These are phyloP conservation scores for Rhodosporidiobolus sp. DNA, from an alignment of 768 basidiomycete genomes.

Conservation along the genomic window DNA sequence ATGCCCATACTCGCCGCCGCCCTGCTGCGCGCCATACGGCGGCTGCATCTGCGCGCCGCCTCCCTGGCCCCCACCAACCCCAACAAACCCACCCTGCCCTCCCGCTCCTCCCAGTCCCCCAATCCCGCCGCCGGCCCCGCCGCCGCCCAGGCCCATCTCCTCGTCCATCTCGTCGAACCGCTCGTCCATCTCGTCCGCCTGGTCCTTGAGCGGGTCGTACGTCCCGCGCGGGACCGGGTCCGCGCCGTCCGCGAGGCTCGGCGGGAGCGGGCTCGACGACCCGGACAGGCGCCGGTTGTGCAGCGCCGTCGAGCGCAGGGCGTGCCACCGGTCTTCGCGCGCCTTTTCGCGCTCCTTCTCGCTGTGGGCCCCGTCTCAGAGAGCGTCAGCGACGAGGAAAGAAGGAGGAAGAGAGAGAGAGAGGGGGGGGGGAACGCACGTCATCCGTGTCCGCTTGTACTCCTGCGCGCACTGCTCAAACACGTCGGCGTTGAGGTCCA, in stretches of 20 bases:
- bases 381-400: neutral
- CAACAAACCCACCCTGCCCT: neutral
- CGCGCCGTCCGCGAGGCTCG: constrained; percentile 2
- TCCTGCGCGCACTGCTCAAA: constrained; percentile 92
- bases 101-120: neutral
- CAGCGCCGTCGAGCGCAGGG: constrained; percentile 56
- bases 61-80: neutral
- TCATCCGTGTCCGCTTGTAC: constrained; percentile 80
- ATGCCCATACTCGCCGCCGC: neutral
- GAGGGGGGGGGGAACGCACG: constrained; percentile 57
- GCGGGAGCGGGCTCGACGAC: constrained; percentile 5
- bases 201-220: constrained; percentile 34
- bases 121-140: neutral
- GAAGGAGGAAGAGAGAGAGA: neutral
- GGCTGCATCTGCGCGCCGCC: too few relatives aligned
- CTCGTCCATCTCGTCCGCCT: constrained; percentile 25
- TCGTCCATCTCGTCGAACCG: constrained; percentile 41
- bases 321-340: constrained; percentile 87
- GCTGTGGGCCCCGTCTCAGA: constrained; percentile 51
- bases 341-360: constrained; percentile 80
- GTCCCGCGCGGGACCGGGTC: constrained; percentile 35
- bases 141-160: constrained; percentile 33
- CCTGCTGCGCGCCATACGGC: neutral
- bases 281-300: constrained; percentile 28
- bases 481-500: constrained; percentile 93